Conservation (phyloP, 2,329 filamentous ascomycete species). For the Pseudogymnoascus sp. region DNA sequence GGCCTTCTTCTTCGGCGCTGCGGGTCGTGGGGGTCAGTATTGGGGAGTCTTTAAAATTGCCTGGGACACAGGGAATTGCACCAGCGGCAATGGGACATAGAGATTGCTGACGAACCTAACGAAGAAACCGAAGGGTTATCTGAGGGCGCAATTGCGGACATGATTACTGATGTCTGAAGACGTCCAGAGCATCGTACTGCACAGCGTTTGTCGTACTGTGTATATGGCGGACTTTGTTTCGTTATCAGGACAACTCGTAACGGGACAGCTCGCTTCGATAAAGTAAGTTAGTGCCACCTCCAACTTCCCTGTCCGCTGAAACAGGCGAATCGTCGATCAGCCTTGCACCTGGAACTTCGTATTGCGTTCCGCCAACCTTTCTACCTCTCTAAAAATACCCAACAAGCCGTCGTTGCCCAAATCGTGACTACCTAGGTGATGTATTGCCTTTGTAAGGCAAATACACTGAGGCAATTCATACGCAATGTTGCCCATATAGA, state of each 20-base stretch:
- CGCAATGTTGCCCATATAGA: conserved; percentile 25
- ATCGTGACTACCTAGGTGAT: conserved; percentile 13
- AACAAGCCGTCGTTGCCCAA: background rate
- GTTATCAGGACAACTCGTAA: background rate
- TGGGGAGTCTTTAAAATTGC: conserved; percentile 8
- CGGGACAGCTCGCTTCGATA: conserved; percentile 1
- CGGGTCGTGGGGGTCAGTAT: conserved; percentile 26
- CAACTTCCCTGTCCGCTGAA: background rate
- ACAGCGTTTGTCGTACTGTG: background rate
- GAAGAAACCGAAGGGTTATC: conserved; percentile 23
- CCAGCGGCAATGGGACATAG: background rate
- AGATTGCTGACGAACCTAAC: conserved; percentile 22
- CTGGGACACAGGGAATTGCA: background rate
- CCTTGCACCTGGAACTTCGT: conserved; percentile 5
- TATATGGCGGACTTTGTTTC: conserved; percentile 1
- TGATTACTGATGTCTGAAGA: conserved; percentile 15
- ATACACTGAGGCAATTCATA: conserved; percentile 23
- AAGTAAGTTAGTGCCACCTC: background rate
- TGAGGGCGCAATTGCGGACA: conserved; percentile 26
- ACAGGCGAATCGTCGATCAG: background rate
- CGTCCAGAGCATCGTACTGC: conserved; percentile 1
- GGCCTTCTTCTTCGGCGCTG: conserved; percentile 46
- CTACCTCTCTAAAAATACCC: background rate
- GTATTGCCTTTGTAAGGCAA: conserved; percentile 23
- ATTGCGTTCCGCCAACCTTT: background rate